Base-by-base conservation (phyloP, 257 asterid genomes). In the Gardenia jasminoides region DNA sequence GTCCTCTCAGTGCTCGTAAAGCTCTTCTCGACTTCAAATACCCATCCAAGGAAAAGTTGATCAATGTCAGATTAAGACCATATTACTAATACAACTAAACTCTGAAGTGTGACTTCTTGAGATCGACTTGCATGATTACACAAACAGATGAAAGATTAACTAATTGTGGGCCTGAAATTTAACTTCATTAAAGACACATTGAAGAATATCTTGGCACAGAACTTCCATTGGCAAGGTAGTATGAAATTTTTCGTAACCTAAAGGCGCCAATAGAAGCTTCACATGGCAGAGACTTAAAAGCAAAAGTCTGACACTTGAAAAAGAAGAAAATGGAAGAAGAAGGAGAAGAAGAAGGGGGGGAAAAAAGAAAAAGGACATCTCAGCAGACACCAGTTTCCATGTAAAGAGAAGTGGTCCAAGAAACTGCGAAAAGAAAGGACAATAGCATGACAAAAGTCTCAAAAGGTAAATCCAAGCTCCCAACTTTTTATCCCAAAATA, bases 11-110 rank as follows among this genome's bases (percentile, higher is more conserved):
- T 7, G 99, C 98, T 30, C 96, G 80, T 10, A 96, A 84, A 33
- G 99, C 99, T 86, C 91, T 89, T 78, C 96, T 86, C 4, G 98
- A 82, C 99, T 96, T 43, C 78, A 76, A 24, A 75, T 76, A 28
- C 11, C 54, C 70, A 41, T 67, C 9, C 76, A 70, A 41, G 19
- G 26, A 5, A 48, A 12, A 20, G 15, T 24, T 7, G 31, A 46
- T 31, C 13, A 66, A 13, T 30, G 43, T 80, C 61, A 78, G 62
- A 24, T 36, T 24, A 78, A 24, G 0, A 67, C 10, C 31, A 46
- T 44, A 50, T 15, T 50, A n/a, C 16, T 10, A 70, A 12, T 43
- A 24, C 56, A 44, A 44, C 36, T 3, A 43, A 70, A 36, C 41
- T 36, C 41, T 36, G 41, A 36, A 43, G 74, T n/a, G 36, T 8